Conservation (phyloP, 192 early-diverging fungal species). For the Helicostylum pulchrum region DNA sequence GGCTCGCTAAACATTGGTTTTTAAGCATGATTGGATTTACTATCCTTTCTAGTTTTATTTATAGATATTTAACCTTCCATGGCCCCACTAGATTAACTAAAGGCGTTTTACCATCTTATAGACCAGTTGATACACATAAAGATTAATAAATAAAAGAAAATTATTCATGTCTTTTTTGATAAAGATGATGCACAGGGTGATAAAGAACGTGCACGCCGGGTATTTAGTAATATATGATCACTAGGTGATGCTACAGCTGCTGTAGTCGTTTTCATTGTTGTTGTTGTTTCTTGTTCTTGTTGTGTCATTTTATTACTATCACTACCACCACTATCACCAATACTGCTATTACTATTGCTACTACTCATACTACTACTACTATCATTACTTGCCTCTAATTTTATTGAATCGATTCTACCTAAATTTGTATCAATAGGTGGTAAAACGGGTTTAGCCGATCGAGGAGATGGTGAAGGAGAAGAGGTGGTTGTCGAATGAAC, state of each 20-base stretch:
- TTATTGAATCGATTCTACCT: neutral
- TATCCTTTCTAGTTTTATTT: neutral
- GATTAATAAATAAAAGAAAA: conserved; percentile 10
- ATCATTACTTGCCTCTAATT: neutral
- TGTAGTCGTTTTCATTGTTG: neutral
- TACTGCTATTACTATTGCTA: conserved; percentile 1
- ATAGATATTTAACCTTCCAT: conserved; percentile 12
- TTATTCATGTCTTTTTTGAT: conserved; percentile 9
- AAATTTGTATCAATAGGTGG: conserved; percentile 29
- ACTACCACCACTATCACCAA: neutral
- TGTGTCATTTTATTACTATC: neutral
- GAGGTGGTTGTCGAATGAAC: neutral
- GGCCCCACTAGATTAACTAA: neutral
- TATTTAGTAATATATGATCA: conserved; percentile 9
- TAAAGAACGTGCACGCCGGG: conserved; percentile 12
- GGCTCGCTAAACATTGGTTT: neutral
- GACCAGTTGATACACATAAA: conserved; percentile 4
- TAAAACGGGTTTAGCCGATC: conserved; percentile 24
- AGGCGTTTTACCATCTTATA: conserved; percentile 4
- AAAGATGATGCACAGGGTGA: neutral
- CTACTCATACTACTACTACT: neutral
- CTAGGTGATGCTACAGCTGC: neutral
- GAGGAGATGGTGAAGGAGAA: conserved; percentile 3
- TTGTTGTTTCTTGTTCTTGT: neutral
- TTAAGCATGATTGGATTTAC: neutral